A percentile compares a stretch with the other conserved stretches of the same genome.
These are phyloP conservation scores for Gossypium davidsonii DNA, from an alignment of 441 rosid genomes.

Conservation along the genomic window DNA sequence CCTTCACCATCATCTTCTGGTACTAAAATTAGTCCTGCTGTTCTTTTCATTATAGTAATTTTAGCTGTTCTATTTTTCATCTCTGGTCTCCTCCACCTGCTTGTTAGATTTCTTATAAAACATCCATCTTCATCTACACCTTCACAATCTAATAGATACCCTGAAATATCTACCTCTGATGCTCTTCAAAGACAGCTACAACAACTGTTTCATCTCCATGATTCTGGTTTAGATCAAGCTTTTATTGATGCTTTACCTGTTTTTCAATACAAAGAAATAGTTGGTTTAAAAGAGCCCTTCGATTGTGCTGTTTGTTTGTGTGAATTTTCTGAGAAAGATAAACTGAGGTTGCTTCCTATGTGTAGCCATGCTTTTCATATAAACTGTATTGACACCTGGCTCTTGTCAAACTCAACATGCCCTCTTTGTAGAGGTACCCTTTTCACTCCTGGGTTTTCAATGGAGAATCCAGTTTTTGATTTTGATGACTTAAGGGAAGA, in stretches of 20 bases:
- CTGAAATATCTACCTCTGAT: constrained; percentile 52
- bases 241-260: constrained; percentile 69
- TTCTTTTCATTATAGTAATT: constrained; percentile 55
- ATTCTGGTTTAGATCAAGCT: constrained; percentile 72
- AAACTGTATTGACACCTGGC: constrained; percentile 68
- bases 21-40: constrained; percentile 62
- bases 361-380: constrained; percentile 78
- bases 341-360: constrained; percentile 56
- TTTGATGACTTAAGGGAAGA: constrained; percentile 56
- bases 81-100: constrained; percentile 63
- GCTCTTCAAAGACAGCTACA: constrained; percentile 71
- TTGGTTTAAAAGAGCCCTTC: constrained; percentile 52
- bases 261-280: constrained; percentile 54
- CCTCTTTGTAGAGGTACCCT: constrained; percentile 65
- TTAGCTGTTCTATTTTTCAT: constrained; percentile 64
- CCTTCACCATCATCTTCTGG: constrained; percentile 47
- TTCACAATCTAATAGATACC: constrained; percentile 49
- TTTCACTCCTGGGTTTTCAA: constrained; percentile 46
- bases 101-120: constrained; percentile 63
- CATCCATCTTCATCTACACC: constrained; percentile 58
- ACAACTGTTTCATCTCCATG: constrained; percentile 68
- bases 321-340: constrained; percentile 62
- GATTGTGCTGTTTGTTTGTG: constrained; percentile 72
- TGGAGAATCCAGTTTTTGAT: constrained; percentile 63
- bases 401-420: constrained; percentile 61